phyloP scores from a whole-genome alignment of 768 basidiomycete genomes.

The Kwoniella mangroviensis region DNA sequence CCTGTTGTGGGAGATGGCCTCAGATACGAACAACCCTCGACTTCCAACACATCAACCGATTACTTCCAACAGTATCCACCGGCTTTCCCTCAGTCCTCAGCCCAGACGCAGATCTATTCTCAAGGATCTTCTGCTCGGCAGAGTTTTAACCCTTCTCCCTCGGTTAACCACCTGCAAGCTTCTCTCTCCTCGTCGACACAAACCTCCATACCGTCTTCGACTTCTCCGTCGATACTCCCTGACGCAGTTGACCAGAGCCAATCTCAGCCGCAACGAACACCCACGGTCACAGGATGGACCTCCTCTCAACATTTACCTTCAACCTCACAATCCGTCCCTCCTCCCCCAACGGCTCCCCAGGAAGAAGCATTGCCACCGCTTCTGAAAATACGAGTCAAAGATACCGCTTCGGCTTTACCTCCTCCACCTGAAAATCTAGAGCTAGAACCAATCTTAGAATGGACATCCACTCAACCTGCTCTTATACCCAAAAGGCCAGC shows the following conservation, averaged over 20 bases:
- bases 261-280: not conserved
- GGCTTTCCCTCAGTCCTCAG: not conserved
- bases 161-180: not conserved
- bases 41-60: not conserved
- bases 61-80: not conserved
- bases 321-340: not conserved
- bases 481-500: not conserved
- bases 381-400: conserved; percentile 16
- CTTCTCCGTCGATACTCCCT: not conserved
- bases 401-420: not conserved
- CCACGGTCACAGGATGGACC: not conserved
- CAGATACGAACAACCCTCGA: not conserved
- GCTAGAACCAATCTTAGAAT: not conserved
- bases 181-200: not conserved
- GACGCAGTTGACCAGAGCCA: not conserved
- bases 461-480: conserved; percentile 4
- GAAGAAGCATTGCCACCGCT: conserved; percentile 15
- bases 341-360: not conserved
- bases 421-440: not conserved
- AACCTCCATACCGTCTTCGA: not conserved
- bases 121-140: not conserved
- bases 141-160: not conserved
- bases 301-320: not conserved
- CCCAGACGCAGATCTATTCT: not conserved
- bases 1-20: not conserved